phyloP scores from a whole-genome alignment of 768 basidiomycete species.

The Mrakia gelida region DNA sequence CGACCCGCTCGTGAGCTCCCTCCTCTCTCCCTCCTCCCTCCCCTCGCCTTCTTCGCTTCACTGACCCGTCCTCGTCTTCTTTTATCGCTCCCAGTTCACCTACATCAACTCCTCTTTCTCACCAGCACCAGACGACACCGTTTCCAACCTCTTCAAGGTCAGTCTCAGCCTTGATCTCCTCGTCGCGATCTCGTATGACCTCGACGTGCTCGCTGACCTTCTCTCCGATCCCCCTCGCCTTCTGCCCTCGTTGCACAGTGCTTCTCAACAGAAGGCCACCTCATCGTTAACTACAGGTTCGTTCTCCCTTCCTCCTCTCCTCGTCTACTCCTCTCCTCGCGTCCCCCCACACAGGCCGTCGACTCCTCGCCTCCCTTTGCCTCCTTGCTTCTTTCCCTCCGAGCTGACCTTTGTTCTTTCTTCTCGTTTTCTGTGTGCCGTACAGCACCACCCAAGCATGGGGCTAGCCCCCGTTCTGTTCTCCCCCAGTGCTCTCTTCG shows the following conservation, averaged over 20 bases:
- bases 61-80: neutral
- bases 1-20: conserved; percentile 26
- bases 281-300: conserved; percentile 91
- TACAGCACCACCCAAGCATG: conserved; percentile 32
- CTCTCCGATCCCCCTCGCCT: neutral
- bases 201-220: too few species aligned
- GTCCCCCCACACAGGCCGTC: neutral
- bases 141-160: conserved; percentile 72
- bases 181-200: too few species aligned
- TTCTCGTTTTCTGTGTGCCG: neutral
- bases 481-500: neutral
- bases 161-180: conserved; percentile 12
- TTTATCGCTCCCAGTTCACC: conserved; percentile 42
- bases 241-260: too few species aligned
- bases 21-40: neutral
- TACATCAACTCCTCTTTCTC: conserved; percentile 73
- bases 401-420: neutral
- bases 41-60: too few species aligned
- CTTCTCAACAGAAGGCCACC: conserved; percentile 78
- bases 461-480: conserved; percentile 17
- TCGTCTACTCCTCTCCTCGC: neutral
- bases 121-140: conserved; percentile 76
- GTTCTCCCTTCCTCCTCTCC: neutral
- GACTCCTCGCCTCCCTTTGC: neutral
- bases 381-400: neutral